Evolutionary conservation across 176 grass and related monocot genomes (phyloP).

Genomic region (Pontederia paniculata): DNA sequence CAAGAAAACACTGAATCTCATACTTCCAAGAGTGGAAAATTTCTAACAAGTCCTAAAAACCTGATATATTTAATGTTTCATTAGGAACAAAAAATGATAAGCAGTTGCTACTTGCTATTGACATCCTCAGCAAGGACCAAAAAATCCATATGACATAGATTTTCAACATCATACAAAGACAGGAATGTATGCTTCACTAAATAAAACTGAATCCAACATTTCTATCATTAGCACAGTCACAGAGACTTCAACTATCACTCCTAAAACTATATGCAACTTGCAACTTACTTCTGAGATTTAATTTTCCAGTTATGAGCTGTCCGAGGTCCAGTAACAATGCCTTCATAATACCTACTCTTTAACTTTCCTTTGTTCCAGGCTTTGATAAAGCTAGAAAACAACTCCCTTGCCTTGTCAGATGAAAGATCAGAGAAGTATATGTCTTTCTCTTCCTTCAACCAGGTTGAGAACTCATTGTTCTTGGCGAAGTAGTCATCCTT

Average conservation of each 20-base stretch:
- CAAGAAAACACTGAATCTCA: too few relatives aligned
- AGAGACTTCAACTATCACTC: background rate
- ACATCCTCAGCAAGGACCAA: too few relatives aligned
- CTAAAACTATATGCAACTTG: background rate
- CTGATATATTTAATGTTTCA: too few relatives aligned
- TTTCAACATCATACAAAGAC: too few relatives aligned
- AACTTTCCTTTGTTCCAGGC: constrained; percentile 72
- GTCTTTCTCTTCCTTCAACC: constrained; percentile 71
- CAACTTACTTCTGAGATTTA: constrained; percentile 31
- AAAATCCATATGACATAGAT: too few relatives aligned
- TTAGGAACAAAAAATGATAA: too few relatives aligned
- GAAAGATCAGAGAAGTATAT: constrained; percentile 91
- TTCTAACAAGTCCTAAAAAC: too few relatives aligned
- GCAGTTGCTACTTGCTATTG: too few relatives aligned
- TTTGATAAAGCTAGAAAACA: constrained; percentile 73
- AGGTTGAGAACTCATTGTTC: constrained; percentile 85
- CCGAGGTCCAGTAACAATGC: constrained; percentile 54
- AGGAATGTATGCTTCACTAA: too few relatives aligned
- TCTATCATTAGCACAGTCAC: too few relatives aligned
- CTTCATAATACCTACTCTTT: constrained; percentile 51
- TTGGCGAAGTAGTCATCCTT: constrained; percentile 93
- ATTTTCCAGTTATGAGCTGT: constrained; percentile 89
- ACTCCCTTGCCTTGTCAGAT: constrained; percentile 54
- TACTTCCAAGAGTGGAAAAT: too few relatives aligned
- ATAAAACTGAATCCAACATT: too few relatives aligned